A percentile compares a stretch with the other conserved stretches of the same genome.
Evolutionary conservation across 208 protist species (phyloP).

Genomic region (Eutreptiella sp.): DNA sequence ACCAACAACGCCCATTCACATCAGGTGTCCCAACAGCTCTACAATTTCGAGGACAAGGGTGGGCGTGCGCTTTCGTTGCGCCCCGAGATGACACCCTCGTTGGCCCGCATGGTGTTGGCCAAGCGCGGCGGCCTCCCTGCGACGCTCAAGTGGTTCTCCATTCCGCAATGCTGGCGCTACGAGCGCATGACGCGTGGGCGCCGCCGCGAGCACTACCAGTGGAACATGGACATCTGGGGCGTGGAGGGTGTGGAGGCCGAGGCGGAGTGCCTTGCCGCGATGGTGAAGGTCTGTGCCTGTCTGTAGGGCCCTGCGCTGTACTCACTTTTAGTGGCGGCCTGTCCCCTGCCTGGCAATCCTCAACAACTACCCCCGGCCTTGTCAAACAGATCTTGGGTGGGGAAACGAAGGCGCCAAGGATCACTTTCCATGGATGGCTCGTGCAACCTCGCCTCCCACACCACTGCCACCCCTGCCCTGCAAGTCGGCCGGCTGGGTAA

Average conservation of each 20-base stretch:
- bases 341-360: too few relatives aligned
- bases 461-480: too few relatives aligned
- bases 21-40: constrained; percentile 93
- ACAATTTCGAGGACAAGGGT: constrained; percentile 88
- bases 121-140: constrained; percentile 76
- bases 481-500: too few relatives aligned
- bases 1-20: too few relatives aligned
- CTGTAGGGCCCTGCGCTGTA: too few relatives aligned
- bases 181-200: constrained; percentile 86
- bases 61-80: constrained; percentile 79
- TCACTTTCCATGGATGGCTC: too few relatives aligned
- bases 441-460: too few relatives aligned
- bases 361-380: too few relatives aligned
- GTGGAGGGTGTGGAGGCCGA: constrained; percentile 76
- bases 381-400: too few relatives aligned
- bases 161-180: constrained; percentile 92
- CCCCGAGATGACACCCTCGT: constrained; percentile 90
- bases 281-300: constrained; percentile 53
- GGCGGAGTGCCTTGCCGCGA: constrained; percentile 81
- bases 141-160: constrained; percentile 88
- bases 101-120: constrained; percentile 77
- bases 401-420: too few relatives aligned
- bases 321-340: too few relatives aligned
- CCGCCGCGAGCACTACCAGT: constrained; percentile 91
- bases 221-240: constrained; percentile 93